Conservation (phyloP, 176 grass and related monocot species). For the Zoysia pacifica region DNA sequence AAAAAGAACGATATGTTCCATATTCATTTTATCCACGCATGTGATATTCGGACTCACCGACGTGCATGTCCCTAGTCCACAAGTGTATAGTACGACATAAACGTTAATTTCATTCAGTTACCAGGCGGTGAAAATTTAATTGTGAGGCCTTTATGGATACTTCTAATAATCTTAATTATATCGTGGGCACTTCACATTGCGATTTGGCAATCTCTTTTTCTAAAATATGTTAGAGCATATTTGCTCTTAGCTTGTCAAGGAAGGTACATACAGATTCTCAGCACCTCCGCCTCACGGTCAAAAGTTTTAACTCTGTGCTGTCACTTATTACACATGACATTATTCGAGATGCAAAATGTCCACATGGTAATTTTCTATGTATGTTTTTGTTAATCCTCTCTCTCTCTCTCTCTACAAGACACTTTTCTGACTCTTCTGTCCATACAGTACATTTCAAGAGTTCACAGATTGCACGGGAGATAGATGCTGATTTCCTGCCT, state of each 20-base stretch:
- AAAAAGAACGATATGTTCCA: background rate
- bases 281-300: conserved; percentile 3
- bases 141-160: background rate
- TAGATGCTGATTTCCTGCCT: background rate
- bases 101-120: background rate
- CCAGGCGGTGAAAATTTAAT: conserved; percentile 6
- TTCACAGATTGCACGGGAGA: background rate
- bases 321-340: conserved; percentile 14
- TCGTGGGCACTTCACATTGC: background rate
- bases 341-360: conserved; percentile 35
- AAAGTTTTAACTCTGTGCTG: conserved; percentile 2
- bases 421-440: conserved; percentile 19
- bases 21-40: background rate
- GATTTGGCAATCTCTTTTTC: background rate
- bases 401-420: background rate
- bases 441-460: background rate
- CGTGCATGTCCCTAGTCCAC: background rate
- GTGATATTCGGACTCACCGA: conserved; percentile 3
- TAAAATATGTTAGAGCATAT: background rate
- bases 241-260: background rate
- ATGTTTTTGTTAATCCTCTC: background rate
- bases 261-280: conserved; percentile 8
- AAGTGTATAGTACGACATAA: background rate
- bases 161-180: background rate
- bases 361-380: background rate